Evolutionary conservation across 495 filamentous ascomycete genomes (phyloP).

Genomic region (Rhypophila decipiens): DNA sequence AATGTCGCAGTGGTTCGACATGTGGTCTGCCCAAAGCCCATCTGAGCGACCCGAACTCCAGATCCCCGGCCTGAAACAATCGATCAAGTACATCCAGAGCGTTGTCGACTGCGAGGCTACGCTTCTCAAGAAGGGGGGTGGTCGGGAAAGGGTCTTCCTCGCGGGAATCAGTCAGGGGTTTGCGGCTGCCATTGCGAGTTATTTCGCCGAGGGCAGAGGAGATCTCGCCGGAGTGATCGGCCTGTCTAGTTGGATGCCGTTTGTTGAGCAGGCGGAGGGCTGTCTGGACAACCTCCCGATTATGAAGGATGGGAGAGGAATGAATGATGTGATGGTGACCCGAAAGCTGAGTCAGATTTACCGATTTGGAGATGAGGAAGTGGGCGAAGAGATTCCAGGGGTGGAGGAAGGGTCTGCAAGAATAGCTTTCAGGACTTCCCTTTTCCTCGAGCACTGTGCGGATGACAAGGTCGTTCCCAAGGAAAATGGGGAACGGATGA

Average conservation of each 20-base stretch:
- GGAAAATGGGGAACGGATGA: slow-evolving; percentile 1
- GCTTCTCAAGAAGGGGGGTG: background rate
- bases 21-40: slow-evolving; percentile 4
- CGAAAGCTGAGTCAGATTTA: slow-evolving; percentile 3
- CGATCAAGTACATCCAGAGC: background rate
- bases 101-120: slow-evolving; percentile 3
- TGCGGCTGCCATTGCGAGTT: slow-evolving; percentile 6
- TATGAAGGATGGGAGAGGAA: background rate
- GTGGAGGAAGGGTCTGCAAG: too few species aligned
- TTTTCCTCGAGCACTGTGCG: slow-evolving; percentile 5
- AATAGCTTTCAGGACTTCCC: too few species aligned
- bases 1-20: slow-evolving; percentile 11
- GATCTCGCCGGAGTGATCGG: slow-evolving; percentile 5
- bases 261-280: background rate
- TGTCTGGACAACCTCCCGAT: background rate
- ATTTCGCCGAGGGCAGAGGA: slow-evolving; percentile 6
- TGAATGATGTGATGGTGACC: background rate
- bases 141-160: slow-evolving; percentile 1
- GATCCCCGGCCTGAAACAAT: slow-evolving; percentile 1
- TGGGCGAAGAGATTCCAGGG: background rate
- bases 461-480: slow-evolving; percentile 2
- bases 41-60: slow-evolving; percentile 8
- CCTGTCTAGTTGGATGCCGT: slow-evolving; percentile 8
- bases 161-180: slow-evolving; percentile 11
- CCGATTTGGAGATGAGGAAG: background rate